phyloP scores from a whole-genome alignment of 441 rosid species.

The Flueggea neowawraea region DNA sequence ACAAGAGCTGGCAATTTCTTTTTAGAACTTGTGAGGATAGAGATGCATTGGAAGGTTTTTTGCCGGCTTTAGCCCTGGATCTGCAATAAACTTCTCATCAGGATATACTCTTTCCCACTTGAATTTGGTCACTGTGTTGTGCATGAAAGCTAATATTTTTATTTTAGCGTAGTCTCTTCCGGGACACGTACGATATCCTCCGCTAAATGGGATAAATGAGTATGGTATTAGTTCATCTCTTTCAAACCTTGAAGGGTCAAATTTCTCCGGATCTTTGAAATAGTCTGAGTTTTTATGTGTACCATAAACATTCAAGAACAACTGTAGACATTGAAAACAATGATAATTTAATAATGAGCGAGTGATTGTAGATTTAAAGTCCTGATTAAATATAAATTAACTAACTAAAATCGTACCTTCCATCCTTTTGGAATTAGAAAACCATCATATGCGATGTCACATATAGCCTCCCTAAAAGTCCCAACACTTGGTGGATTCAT shows the following conservation, averaged over 20 bases:
- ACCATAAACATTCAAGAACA: slow-evolving; percentile 37
- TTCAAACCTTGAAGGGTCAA: slow-evolving; percentile 48
- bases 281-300: slow-evolving; percentile 33
- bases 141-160: slow-evolving; percentile 11
- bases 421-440: slow-evolving; percentile 48
- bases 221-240: slow-evolving; percentile 25
- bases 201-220: too few species aligned
- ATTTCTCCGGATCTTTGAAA: slow-evolving; percentile 39
- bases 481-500: too few species aligned
- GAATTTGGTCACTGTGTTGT: too few species aligned
- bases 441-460: too few species aligned
- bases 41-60: slow-evolving; percentile 12
- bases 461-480: too few species aligned
- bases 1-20: too few species aligned
- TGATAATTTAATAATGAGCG: too few species aligned
- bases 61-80: slow-evolving; percentile 15
- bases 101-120: slow-evolving; percentile 24
- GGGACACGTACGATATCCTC: slow-evolving; percentile 11
- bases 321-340: neutral
- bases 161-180: slow-evolving; percentile 13
- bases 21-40: slow-evolving; percentile 15
- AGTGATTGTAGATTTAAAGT: too few species aligned
- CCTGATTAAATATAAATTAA: too few species aligned
- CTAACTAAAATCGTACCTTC: too few species aligned
- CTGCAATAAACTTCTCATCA: slow-evolving; percentile 23